A percentile compares a stretch with the other conserved stretches of the same genome.
Conservation (phyloP, 106 monocot genomes). For the Phalaenopsis aphrodite region DNA sequence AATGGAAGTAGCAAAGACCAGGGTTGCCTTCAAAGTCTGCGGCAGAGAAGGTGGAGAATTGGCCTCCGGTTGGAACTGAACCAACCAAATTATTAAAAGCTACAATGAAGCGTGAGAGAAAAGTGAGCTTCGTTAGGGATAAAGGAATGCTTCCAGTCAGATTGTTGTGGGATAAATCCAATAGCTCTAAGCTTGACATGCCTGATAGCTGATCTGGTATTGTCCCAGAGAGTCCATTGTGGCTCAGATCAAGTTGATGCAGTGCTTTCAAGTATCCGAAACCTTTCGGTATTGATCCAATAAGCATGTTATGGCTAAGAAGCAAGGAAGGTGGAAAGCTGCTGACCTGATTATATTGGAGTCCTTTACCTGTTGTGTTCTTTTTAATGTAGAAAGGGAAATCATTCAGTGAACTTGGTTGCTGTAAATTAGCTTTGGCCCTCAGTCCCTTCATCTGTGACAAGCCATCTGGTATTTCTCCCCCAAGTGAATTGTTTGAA, state of each 20-base stretch:
- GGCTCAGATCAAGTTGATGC: slow-evolving; percentile 43
- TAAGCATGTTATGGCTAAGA: slow-evolving; percentile 44
- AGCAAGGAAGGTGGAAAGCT: slow-evolving; percentile 66
- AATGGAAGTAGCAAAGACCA: slow-evolving; percentile 41
- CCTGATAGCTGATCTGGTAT: slow-evolving; percentile 53
- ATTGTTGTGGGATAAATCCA: slow-evolving; percentile 63
- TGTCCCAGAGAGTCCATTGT: slow-evolving; percentile 42
- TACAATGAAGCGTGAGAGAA: slow-evolving; percentile 57
- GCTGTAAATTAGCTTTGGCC: slow-evolving; percentile 19
- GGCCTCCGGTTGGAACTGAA: slow-evolving; percentile 42
- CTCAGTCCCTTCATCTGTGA: slow-evolving; percentile 40
- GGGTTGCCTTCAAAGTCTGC: slow-evolving; percentile 54
- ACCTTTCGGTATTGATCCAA: slow-evolving; percentile 37
- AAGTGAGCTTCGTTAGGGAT: slow-evolving; percentile 47
- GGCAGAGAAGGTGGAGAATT: slow-evolving; percentile 58
- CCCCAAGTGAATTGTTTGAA: slow-evolving; percentile 75
- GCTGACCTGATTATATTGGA: slow-evolving; percentile 59
- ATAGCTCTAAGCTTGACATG: slow-evolving; percentile 49
- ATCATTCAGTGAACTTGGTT: slow-evolving; percentile 15
- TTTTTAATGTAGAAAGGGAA: slow-evolving; percentile 65
- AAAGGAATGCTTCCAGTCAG: slow-evolving; percentile 54
- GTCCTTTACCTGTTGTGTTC: slow-evolving; percentile 16
- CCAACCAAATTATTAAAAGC: slow-evolving; percentile 62
- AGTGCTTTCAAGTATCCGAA: slow-evolving; percentile 46
- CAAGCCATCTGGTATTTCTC: slow-evolving; percentile 55